Conservation (phyloP, 2,329 filamentous ascomycete genomes). For the Trichophyton equinum region DNA sequence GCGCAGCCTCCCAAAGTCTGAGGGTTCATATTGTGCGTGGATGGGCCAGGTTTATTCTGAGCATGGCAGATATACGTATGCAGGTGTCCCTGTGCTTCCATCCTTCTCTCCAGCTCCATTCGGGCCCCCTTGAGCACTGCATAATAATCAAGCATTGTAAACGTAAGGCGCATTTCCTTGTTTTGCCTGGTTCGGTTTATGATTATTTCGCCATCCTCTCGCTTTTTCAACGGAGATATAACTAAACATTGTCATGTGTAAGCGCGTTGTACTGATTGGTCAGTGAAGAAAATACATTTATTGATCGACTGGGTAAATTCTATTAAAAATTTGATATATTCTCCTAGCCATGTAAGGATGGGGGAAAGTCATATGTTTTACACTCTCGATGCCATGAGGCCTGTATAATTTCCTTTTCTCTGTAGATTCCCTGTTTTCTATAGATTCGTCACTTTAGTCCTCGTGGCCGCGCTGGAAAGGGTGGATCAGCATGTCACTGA, state of each 20-base stretch:
- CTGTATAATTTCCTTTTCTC: neutral
- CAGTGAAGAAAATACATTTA: neutral
- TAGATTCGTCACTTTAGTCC: slow-evolving; percentile 7
- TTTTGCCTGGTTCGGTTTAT: neutral
- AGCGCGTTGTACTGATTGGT: neutral
- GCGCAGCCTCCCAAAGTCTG: neutral
- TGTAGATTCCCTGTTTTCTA: neutral
- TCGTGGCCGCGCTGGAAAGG: slow-evolving; percentile 38
- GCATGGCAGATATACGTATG: neutral
- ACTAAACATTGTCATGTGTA: neutral
- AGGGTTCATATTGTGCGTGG: neutral
- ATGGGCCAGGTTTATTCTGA: neutral
- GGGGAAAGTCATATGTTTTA: neutral
- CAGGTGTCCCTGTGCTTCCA: neutral
- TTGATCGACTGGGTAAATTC: neutral
- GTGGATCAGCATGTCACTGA: slow-evolving; percentile 39
- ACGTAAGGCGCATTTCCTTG: neutral
- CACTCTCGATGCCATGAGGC: no score
- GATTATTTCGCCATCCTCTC: neutral
- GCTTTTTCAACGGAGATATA: neutral
- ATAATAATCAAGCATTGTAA: no score
- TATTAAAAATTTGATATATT: neutral
- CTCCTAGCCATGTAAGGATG: neutral
- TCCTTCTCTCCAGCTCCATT: neutral
- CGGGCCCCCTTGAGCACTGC: neutral